Base-by-base conservation (phyloP, 2,329 filamentous ascomycete species). In the Fusarium napiforme region DNA sequence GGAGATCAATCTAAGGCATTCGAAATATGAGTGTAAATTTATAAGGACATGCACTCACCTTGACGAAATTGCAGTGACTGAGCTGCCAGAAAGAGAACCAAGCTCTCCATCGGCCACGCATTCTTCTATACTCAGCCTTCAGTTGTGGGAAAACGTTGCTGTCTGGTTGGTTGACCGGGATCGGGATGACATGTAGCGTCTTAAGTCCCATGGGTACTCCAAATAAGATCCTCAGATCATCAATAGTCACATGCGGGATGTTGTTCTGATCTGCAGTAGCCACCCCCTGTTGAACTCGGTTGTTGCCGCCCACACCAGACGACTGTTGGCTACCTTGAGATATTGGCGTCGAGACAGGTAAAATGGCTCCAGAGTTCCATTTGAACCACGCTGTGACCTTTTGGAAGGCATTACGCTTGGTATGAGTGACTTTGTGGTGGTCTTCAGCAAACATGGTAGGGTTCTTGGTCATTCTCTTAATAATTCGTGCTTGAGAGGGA, bases 81-180 rank as follows among this genome's bases (percentile, higher is more conserved):
- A 64, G 60, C 52, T 67, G 64, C 60, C 64, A 67, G 36, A 67
- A 67, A 36, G 59, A 67, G 10, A 67, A 43, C 40, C 60, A 64
- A 32, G 42, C 36, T 32, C 50, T 67, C 23, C 19, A 50, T 9
- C 23, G 30, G 7, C 64, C 64, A 32, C 64, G 59, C 15, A 57
- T 39, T 45, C 26, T 64, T n/a, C 15, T 57, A 18, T 64, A 57
- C 42, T 67, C 49, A 12, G n/a, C 14, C 26, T 64, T 61, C n/a
- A 64, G 7, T 15, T 47, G 37, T 9, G 59, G 60, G 2, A 67
- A 67, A 2, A 57, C 50, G 18, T 57, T 57, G n/a, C 32, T 28
- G n/a, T 37, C 37, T 18, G 42, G 37, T 37, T 64, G 40, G 10
- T 40, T 28, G 12, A 64, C 64, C 8, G 50, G 50, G 11, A 64